Percentiles rank a stretch among this genome's conserved stretches.
These are phyloP conservation scores for Prunus yedoensis DNA, from an alignment of 331 rosid genomes.

Conservation along the genomic window DNA sequence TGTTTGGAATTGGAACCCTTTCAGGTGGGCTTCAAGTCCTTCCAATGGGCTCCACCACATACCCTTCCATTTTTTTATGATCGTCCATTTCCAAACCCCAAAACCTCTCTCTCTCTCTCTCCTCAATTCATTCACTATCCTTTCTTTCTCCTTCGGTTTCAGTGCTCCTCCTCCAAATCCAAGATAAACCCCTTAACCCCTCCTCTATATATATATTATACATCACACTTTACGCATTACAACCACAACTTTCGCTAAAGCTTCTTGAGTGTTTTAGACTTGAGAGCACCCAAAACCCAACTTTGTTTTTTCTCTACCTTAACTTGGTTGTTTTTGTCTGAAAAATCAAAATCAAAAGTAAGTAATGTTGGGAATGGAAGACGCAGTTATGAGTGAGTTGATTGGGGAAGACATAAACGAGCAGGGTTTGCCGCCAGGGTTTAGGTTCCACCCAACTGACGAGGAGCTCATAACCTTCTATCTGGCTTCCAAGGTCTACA, in stretches of 20 bases:
- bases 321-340: too few relatives aligned
- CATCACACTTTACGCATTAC: too few relatives aligned
- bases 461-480: conserved; percentile 75
- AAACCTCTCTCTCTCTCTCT: neutral
- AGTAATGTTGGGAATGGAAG: conserved; percentile 51
- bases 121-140: neutral
- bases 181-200: neutral
- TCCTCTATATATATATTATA: neutral
- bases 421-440: conserved; percentile 85
- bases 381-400: conserved; percentile 42
- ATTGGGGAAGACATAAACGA: conserved; percentile 45
- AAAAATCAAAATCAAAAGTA: too few relatives aligned
- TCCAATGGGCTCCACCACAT: too few relatives aligned
- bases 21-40: too few relatives aligned
- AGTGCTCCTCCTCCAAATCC: conserved; percentile 8
- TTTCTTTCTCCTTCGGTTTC: conserved; percentile 16
- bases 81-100: neutral
- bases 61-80: too few relatives aligned
- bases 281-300: too few relatives aligned
- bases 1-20: too few relatives aligned
- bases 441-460: conserved; percentile 84
- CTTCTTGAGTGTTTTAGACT: neutral
- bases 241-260: neutral
- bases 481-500: conserved; percentile 59
- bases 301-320: too few relatives aligned